phyloP scores from a whole-genome alignment of 169 alveolate genomes.

The Condylostoma magnum region DNA sequence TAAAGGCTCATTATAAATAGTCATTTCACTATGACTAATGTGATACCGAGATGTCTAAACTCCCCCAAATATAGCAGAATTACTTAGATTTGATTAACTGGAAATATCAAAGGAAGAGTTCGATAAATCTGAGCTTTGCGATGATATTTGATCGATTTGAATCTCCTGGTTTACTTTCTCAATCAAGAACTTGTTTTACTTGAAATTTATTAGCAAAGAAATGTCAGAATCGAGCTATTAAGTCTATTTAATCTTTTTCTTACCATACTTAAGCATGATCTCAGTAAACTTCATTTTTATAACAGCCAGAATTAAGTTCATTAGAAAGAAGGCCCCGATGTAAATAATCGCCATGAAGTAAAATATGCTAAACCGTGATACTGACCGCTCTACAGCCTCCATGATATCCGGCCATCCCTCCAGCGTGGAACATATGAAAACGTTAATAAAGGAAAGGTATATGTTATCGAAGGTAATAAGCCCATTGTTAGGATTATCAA shows the following conservation, averaged over 20 bases:
- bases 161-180: no score
- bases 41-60: no score
- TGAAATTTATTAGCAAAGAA: no score
- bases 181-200: no score
- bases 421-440: conserved; percentile 13
- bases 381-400: neutral
- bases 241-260: neutral
- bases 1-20: no score
- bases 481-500: conserved; percentile 29
- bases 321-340: conserved; percentile 36
- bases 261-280: neutral
- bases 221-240: neutral
- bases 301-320: conserved; percentile 41
- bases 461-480: conserved; percentile 12
- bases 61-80: no score
- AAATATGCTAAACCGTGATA: neutral
- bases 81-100: no score
- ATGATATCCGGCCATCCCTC: conserved; percentile 5
- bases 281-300: neutral
- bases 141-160: no score
- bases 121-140: no score
- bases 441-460: neutral
- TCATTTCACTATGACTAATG: no score
- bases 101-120: no score
- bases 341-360: conserved; percentile 25